These are phyloP conservation scores for Tephrocybe sp. DNA, from an alignment of 768 basidiomycete species.

Conservation along the genomic window DNA sequence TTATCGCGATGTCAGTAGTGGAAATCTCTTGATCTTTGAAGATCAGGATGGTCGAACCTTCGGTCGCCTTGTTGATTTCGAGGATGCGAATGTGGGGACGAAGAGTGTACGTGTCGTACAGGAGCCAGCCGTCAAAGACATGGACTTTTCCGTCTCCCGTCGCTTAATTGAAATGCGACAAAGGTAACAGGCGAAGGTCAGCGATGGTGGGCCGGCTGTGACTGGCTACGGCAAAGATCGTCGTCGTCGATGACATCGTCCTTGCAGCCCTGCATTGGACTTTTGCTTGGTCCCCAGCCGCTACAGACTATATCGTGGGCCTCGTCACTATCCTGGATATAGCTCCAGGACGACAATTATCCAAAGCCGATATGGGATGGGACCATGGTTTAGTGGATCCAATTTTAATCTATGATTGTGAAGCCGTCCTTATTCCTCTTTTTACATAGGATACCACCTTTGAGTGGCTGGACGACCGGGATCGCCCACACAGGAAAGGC, in stretches of 20 bases:
- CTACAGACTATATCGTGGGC: too few relatives aligned
- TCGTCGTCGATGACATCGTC: too few relatives aligned
- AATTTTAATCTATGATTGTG: background rate
- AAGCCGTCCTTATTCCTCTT: background rate
- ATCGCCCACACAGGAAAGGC: background rate
- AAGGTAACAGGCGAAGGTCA: too few relatives aligned
- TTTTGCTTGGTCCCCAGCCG: too few relatives aligned
- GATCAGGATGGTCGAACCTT: background rate
- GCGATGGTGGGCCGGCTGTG: too few relatives aligned
- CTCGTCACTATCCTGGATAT: too few relatives aligned
- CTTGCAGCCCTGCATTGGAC: too few relatives aligned
- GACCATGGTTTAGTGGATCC: background rate
- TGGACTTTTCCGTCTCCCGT: background rate
- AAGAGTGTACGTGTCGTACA: background rate
- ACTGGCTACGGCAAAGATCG: too few relatives aligned
- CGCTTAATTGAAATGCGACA: too few relatives aligned
- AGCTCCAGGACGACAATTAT: background rate
- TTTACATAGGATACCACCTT: background rate
- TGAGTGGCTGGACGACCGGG: background rate
- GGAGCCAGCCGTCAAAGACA: background rate
- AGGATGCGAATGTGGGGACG: background rate
- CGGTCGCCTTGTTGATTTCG: background rate
- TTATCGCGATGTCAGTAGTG: slow-evolving; percentile 1
- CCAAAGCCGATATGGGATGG: background rate
- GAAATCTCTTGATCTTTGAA: slow-evolving; percentile 4